Conservation (phyloP, 495 filamentous ascomycete genomes). For the Penicillium bovifimosum region DNA sequence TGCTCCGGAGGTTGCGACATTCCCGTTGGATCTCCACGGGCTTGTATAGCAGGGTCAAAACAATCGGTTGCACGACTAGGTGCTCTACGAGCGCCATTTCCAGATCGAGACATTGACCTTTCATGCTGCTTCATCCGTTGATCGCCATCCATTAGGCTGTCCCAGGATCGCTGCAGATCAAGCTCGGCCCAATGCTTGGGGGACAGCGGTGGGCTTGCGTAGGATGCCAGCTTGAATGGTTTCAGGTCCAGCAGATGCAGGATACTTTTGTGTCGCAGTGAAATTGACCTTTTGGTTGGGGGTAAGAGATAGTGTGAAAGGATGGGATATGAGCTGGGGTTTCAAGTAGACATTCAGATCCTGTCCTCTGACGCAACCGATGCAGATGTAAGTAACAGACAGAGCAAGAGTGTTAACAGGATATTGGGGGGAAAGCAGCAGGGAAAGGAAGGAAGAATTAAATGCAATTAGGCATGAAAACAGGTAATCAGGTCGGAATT, state of each 20-base stretch:
- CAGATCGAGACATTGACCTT: constrained; percentile 25
- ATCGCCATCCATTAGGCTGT: constrained; percentile 64
- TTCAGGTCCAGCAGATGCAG: not conserved
- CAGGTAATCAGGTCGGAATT: constrained; percentile 2
- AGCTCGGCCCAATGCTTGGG: constrained; percentile 51
- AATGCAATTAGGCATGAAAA: constrained; percentile 3
- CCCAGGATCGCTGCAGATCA: constrained; percentile 41
- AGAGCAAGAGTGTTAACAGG: too few species aligned
- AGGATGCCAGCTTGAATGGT: constrained; percentile 53
- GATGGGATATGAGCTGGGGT: not conserved
- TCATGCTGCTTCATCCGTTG: constrained; percentile 65
- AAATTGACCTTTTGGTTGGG: not conserved
- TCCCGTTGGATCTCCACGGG: constrained; percentile 33
- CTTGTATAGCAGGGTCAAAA: constrained; percentile 33
- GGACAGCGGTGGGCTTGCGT: constrained; percentile 53
- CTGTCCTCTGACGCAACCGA: constrained; percentile 7
- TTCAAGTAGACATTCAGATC: constrained; percentile 8
- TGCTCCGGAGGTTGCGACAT: constrained; percentile 34
- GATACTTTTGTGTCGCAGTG: not conserved
- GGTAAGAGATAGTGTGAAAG: not conserved
- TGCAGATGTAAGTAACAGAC: not conserved
- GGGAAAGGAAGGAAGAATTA: constrained; percentile 5
- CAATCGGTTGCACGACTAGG: constrained; percentile 26
- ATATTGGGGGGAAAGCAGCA: not conserved
- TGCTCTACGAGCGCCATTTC: constrained; percentile 17